Conservation (phyloP, 2,329 filamentous ascomycete genomes). For the Fusarium subtropicale region DNA sequence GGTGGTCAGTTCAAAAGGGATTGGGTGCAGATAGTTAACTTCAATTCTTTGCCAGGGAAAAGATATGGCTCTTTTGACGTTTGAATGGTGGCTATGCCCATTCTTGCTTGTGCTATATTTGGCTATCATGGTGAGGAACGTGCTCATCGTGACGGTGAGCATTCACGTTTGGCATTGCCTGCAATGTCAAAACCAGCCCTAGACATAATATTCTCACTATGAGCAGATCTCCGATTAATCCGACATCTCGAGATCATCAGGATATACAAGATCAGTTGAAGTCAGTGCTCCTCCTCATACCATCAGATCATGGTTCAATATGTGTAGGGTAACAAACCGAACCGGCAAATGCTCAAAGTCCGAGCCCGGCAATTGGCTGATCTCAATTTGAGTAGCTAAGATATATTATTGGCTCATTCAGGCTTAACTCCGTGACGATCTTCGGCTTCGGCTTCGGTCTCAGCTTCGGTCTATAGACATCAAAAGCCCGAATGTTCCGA, state of each 20-base stretch:
- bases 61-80: too few relatives aligned
- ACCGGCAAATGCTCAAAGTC: background rate
- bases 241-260: background rate
- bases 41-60: too few relatives aligned
- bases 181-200: too few relatives aligned
- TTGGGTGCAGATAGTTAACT: too few relatives aligned
- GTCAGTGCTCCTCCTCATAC: accelerated
- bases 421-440: background rate
- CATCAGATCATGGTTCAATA: background rate
- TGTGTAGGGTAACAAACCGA: background rate
- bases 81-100: too few relatives aligned
- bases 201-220: too few relatives aligned
- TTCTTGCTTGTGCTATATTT: too few relatives aligned
- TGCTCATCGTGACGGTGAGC: too few relatives aligned
- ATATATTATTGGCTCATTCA: background rate
- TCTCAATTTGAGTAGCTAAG: accelerated
- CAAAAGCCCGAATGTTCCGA: background rate
- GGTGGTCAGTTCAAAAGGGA: too few relatives aligned
- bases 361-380: background rate
- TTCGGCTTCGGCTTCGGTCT: background rate
- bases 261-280: accelerated
- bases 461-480: background rate
- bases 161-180: too few relatives aligned
- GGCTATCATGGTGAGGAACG: too few relatives aligned
- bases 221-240: too few relatives aligned